Evolutionary conservation across 2,329 filamentous ascomycete species (phyloP), one percentile per base, ranked within the genome.

Genomic region (Alternaria conjuncta): DNA sequence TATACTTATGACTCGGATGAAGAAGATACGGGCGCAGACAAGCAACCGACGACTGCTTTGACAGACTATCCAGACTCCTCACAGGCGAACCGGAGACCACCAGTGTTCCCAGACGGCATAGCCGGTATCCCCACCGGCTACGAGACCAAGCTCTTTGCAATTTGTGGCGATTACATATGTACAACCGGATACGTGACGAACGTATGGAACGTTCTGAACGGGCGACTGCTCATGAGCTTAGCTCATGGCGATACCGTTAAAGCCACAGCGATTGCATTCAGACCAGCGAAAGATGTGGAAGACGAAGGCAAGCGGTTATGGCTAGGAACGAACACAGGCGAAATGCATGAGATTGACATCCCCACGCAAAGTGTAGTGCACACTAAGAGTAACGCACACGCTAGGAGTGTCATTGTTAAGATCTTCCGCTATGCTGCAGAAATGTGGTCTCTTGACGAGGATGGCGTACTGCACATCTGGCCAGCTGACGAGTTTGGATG

Each of bases 401-500:
- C 89, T 8, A 89, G 92, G 45, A 86, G 89, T 65, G 92, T 97
- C 70, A 87, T 99, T 55, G 87, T 92, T 67, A 93, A 90, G 71
- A 97, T 99, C 45, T 91, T 93, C 75, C 89, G 96, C 43, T 91
- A 96, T 78, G 90, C 89, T 66, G 93, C 93, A 69, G 92, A 97
- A 74, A 88, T 99, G 78, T 99, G 96, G 96, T 94, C 94, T 0
- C 80, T 99, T 51, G 96, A 98, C 76, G 94, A 97, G 67, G 89
- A 91, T 50, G 96, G 96, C 11, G 92, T 91, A 49, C 82, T 99
- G 13, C 89, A 93, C 69, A 87, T 98, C 6, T 99, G 96, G 96
- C 89, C 88, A 2, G 90, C 94, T 5, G 92, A 94, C 71, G 85
- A 88, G n/a, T 87, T 87, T 6, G 90, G 91, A 0, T 86, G 90